Base-by-base conservation (phyloP, 1,139 yeast genomes). In the Wickerhamomyces sp. region DNA sequence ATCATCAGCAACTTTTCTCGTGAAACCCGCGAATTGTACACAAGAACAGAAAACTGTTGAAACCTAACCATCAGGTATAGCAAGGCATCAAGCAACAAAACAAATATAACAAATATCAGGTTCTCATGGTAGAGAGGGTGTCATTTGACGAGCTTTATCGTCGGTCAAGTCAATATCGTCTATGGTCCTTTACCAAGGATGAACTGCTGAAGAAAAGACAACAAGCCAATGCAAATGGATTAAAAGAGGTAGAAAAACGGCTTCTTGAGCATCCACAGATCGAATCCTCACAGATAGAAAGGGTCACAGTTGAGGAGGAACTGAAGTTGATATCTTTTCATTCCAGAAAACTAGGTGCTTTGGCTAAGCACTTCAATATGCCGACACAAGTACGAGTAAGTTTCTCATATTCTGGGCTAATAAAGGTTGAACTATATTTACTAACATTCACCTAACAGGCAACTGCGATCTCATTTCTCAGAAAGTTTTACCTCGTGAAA, bases 141-240 rank as follows among this genome's bases (percentile, higher is more conserved):
- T 64, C 84, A 2, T 84, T 79, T 53, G 98, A 93, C 64, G 98
- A 91, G 53, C 68, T 93, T 40, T 93, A 88, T 64, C 75, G 98
- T 45, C 76, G 90, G 43, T 87, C 96, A 7, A 76, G 94, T 0
- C 99, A 93, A 66, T 93, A 75, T 62, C 72, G 84, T 45, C 50
- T 79, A 23, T 93, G 99, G 99, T 90, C 97, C 1, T 90, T 78
- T 62, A 81, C 90, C 0, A 60, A 62, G 26, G 78, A 76, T 4
- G 75, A 75, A 46, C 69, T 91, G n/a, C 66, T 62, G 4, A 68
- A 71, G 26, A 64, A 69, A 36, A 71, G 88, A 47, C 57, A 57
- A 10, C 59, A 64, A 11, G 73, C 81, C 9, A 82, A 87, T 59
- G 71, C 69, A 35, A 65, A 70, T 33, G 94, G 94, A 1, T 63